A percentile compares a stretch with the other conserved stretches of the same genome.
Conservation (phyloP, 345 rosid species). For the Lumnitzera racemosa region DNA sequence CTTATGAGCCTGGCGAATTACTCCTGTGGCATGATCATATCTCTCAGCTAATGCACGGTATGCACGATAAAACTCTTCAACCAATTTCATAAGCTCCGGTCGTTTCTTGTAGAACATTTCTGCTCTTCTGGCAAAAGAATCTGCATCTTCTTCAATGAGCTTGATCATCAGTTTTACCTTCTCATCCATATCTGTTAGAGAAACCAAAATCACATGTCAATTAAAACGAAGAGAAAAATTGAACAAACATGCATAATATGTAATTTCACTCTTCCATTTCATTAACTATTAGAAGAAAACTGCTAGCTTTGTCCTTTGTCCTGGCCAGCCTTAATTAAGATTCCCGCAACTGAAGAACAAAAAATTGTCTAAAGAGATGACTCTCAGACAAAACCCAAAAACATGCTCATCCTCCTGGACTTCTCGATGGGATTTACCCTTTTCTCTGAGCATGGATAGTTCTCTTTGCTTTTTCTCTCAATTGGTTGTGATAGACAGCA, state of each 20-base stretch:
- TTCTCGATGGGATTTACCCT: too few species aligned
- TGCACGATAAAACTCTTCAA: slow-evolving; percentile 95
- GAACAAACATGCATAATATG: neutral
- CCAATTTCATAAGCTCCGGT: slow-evolving; percentile 93
- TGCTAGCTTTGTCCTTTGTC: too few species aligned
- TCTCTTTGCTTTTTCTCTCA: too few species aligned
- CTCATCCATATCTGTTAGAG: slow-evolving; percentile 74
- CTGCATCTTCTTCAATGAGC: slow-evolving; percentile 98
- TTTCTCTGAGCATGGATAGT: too few species aligned
- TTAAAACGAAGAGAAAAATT: neutral
- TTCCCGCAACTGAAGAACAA: too few species aligned
- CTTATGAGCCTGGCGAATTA: slow-evolving; percentile 75
- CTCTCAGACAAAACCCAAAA: too few species aligned
- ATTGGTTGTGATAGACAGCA: too few species aligned
- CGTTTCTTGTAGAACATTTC: slow-evolving; percentile 98
- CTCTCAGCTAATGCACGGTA: slow-evolving; percentile 98
- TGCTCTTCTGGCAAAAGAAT: slow-evolving; percentile 98
- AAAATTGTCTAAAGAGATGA: too few species aligned
- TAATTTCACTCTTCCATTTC: too few species aligned
- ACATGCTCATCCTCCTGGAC: too few species aligned
- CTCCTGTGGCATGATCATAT: slow-evolving; percentile 93
- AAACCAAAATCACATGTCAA: neutral
- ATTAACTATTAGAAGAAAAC: too few species aligned
- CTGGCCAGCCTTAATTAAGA: too few species aligned
- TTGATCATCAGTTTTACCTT: slow-evolving; percentile 93